Conservation (phyloP, 768 basidiomycete species). For the Bullera alba region DNA sequence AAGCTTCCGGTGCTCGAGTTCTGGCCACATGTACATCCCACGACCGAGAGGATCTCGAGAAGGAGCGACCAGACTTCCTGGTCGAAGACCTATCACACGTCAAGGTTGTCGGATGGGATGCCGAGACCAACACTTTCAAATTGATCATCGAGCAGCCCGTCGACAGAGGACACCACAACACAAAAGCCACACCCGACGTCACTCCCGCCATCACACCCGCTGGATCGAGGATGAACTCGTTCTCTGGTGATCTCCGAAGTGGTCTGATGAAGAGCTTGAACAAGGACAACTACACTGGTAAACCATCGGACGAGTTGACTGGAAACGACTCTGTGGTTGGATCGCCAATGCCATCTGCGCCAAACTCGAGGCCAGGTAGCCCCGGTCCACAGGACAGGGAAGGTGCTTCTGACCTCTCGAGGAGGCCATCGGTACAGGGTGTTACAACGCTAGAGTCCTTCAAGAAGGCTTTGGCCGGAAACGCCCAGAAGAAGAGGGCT, state of each 20-base stretch:
- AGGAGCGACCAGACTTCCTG: constrained; percentile 46
- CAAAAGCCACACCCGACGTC: constrained; percentile 40
- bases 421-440: constrained; percentile 13
- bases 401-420: constrained; percentile 13
- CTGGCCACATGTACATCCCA: constrained; percentile 82
- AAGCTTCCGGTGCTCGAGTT: constrained; percentile 63
- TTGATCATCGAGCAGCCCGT: constrained; percentile 44
- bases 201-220: constrained; percentile 45
- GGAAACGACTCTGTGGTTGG: constrained; percentile 45
- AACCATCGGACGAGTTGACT: constrained; percentile 40
- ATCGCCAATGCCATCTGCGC: constrained; percentile 26
- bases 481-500: constrained; percentile 29
- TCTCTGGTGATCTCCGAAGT: constrained; percentile 20
- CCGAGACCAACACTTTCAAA: constrained; percentile 33
- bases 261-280: too few relatives aligned
- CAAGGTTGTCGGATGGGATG: constrained; percentile 38
- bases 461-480: constrained; percentile 42
- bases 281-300: constrained; percentile 19
- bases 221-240: constrained; percentile 36
- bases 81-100: constrained; percentile 46
- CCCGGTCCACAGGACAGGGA: neutral
- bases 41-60: constrained; percentile 53
- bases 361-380: constrained; percentile 23
- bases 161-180: constrained; percentile 27
- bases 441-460: constrained; percentile 38